phyloP scores from a whole-genome alignment of 1,284 basidiomycete genomes.

The Caloboletus firmus region DNA sequence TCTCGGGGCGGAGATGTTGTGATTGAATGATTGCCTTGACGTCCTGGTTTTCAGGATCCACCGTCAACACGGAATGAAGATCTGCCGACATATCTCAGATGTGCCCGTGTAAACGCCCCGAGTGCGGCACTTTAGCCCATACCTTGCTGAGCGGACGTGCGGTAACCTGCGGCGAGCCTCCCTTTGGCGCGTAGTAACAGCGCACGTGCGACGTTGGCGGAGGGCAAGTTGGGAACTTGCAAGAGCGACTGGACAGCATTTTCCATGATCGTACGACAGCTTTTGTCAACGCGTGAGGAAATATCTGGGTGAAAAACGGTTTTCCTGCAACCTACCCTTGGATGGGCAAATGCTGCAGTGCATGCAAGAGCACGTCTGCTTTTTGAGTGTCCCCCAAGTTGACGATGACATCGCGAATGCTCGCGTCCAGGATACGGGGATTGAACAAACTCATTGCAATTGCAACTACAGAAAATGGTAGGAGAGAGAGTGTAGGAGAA shows the following conservation, averaged over 20 bases:
- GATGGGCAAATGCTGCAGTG: conserved; percentile 49
- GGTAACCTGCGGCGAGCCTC: conserved; percentile 57
- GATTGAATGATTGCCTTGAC: conserved; percentile 58
- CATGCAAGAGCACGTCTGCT: conserved; percentile 57
- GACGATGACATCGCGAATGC: conserved; percentile 14
- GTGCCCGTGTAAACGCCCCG: neutral
- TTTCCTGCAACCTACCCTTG: conserved; percentile 42
- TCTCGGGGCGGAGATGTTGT: conserved; percentile 35
- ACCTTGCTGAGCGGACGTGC: conserved; percentile 67
- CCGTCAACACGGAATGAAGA: conserved; percentile 59
- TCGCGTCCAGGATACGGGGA: conserved; percentile 16
- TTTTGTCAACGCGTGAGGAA: conserved; percentile 26
- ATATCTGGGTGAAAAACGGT: conserved; percentile 20
- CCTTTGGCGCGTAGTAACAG: conserved; percentile 63
- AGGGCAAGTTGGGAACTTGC: conserved; percentile 51
- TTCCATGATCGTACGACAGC: conserved; percentile 64
- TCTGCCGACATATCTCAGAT: conserved; percentile 42
- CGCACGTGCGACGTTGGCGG: conserved; percentile 56
- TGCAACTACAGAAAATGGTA: neutral
- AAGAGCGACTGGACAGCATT: conserved; percentile 73
- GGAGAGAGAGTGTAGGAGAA: neutral
- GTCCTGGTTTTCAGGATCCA: conserved; percentile 68
- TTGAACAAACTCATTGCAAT: conserved; percentile 52
- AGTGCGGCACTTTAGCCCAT: neutral
- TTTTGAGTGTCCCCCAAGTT: conserved; percentile 42